Base-by-base conservation (phyloP, 768 basidiomycete species). In the Nidularia pulvinata region DNA sequence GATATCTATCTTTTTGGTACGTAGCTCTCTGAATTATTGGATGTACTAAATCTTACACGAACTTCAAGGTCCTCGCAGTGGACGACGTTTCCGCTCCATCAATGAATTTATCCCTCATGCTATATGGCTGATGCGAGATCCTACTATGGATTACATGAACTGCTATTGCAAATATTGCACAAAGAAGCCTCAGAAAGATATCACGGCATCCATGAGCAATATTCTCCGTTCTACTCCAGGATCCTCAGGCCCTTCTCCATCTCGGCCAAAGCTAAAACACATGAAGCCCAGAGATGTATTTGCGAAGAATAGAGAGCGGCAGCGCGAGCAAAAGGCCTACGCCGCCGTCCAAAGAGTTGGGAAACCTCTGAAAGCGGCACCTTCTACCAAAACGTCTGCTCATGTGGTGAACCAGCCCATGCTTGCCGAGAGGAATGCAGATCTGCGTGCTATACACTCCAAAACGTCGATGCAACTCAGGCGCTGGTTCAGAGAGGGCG, bases 71-170 rank as follows among this genome's bases (percentile, higher is more conserved):
- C 69, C 76, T 39, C 71, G 69, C 33, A 80, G 72, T 51, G 65
- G 64, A 42, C n/a, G 9, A 11, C 72, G 74, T 34, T 94, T 93
- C 67, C 88, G 93, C 43, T 93, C 91, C 10, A 74, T 85, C n/a
- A 87, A 88, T 47, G 93, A 95, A 64, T 92, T 94, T 65, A 80
- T 88, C 46, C 91, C 91, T 4, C 93, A 95, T 60, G 89, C 89
- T 2, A 74, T 85, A 54, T 94, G 91, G 91, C 79, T 94, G 7
- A 74, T 86, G 65, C 72, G 73, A 6, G 85, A 89, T 54, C 61
- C 71, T 0, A 72, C 72, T 2, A 62, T 78, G 55, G 65, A 78
- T 55, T 76, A 75, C 45, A 61, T 65, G 2, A 78, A 78, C 43
- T 93, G 91, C 61, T 69, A 69, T 33, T 93, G 91, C 72, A 91